These are phyloP conservation scores for Solanum paucissectum DNA, from an alignment of 257 asterid genomes.

Conservation along the genomic window DNA sequence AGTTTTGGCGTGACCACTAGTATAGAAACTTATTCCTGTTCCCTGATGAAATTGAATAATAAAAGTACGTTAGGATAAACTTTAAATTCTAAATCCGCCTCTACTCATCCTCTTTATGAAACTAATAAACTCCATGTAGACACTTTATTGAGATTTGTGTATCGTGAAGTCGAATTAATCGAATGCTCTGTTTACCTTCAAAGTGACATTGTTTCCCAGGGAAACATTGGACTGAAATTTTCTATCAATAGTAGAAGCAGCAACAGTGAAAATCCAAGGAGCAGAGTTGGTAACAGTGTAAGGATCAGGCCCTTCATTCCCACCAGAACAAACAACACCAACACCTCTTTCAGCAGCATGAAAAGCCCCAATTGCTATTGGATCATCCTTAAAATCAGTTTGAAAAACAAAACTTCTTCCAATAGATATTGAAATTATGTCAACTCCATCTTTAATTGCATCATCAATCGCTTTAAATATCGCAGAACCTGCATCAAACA, in stretches of 20 bases:
- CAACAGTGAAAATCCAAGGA: constrained; percentile 77
- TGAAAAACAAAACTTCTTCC: constrained; percentile 35
- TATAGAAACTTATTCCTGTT: constrained; percentile 51
- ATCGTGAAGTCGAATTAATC: not conserved
- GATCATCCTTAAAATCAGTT: constrained; percentile 42
- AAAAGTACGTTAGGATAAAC: not conserved
- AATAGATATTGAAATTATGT: constrained; percentile 56
- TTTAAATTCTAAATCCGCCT: not conserved
- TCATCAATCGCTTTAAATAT: constrained; percentile 65
- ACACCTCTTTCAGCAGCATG: constrained; percentile 57
- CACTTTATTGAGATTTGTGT: not conserved
- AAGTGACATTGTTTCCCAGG: constrained; percentile 39
- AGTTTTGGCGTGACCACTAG: constrained; percentile 10
- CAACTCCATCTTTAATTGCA: constrained; percentile 66
- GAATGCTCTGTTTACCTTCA: constrained; percentile 21
- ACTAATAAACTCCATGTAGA: not conserved
- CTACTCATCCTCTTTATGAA: not conserved
- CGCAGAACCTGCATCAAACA: constrained; percentile 11
- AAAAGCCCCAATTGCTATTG: constrained; percentile 71
- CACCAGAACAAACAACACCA: constrained; percentile 56
- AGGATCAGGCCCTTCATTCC: constrained; percentile 59
- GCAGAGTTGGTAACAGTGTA: constrained; percentile 52
- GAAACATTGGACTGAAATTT: constrained; percentile 29
- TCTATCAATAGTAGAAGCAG: constrained; percentile 59
- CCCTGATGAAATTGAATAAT: constrained; percentile 22